phyloP scores from a whole-genome alignment of 768 basidiomycete species.

The Suillus subluteus region DNA sequence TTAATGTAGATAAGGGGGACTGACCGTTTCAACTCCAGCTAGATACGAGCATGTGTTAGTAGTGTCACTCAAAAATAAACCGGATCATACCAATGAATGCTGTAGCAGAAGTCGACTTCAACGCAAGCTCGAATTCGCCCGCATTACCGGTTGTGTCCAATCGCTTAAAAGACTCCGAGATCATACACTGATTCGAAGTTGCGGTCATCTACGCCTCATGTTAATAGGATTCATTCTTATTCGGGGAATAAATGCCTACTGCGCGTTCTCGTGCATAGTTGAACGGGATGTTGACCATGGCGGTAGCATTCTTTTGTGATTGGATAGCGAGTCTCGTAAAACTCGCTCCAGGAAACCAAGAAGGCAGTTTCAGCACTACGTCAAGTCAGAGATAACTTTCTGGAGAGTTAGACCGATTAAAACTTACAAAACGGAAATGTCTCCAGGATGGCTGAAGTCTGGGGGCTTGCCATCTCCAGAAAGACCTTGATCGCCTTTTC shows the following conservation, averaged over 20 bases:
- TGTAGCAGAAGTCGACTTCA: constrained; percentile 36
- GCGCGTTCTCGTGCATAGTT: constrained; percentile 31
- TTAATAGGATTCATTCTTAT: constrained; percentile 1
- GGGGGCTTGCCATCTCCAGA: constrained; percentile 27
- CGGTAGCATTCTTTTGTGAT: constrained; percentile 31
- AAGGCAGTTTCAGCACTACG: constrained; percentile 32
- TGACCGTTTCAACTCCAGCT: constrained; percentile 35
- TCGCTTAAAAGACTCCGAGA: constrained; percentile 33
- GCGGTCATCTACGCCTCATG: constrained; percentile 19
- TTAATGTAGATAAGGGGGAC: constrained; percentile 7
- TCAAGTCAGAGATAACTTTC: constrained; percentile 18
- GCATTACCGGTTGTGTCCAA: constrained; percentile 17
- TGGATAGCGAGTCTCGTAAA: constrained; percentile 33
- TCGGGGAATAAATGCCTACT: constrained; percentile 16
- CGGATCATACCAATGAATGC: constrained; percentile 34
- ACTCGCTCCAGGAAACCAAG: constrained; percentile 41
- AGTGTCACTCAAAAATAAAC: constrained; percentile 13
- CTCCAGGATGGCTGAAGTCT: constrained; percentile 31
- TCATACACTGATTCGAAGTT: constrained; percentile 31
- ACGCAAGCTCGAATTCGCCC: constrained; percentile 29
- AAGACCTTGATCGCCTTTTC: constrained; percentile 33
- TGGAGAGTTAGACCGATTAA: constrained; percentile 13
- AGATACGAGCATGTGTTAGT: neutral
- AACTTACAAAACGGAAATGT: constrained; percentile 36
- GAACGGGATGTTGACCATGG: constrained; percentile 35